A percentile compares a stretch with the other conserved stretches of the same genome.
These are phyloP conservation scores for Piedraia hortae DNA, from an alignment of 2,329 filamentous ascomycete species.

Conservation along the genomic window DNA sequence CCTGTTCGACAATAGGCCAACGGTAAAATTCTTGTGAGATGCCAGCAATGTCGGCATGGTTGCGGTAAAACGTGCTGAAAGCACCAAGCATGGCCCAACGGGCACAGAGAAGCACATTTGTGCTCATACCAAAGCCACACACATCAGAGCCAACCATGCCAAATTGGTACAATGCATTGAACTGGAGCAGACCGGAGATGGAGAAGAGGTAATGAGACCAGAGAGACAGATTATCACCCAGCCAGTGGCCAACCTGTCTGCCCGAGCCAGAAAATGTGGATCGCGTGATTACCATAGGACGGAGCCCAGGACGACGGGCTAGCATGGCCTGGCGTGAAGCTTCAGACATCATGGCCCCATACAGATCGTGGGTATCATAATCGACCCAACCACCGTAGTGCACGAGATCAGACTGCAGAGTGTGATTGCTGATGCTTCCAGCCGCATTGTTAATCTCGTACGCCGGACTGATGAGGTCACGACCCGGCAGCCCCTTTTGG, in stretches of 20 bases:
- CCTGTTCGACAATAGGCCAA: conserved; percentile 34
- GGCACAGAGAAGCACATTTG: conserved; percentile 29
- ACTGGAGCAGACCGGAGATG: conserved; percentile 19
- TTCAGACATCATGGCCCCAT: conserved; percentile 47
- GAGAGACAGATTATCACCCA: conserved; percentile 25
- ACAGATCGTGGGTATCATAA: conserved; percentile 55
- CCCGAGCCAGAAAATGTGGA: conserved; percentile 52
- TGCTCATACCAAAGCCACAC: conserved; percentile 35
- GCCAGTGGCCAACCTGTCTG: conserved; percentile 29
- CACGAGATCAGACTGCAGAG: conserved; percentile 37
- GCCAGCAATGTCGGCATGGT: conserved; percentile 31
- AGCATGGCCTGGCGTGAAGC: conserved; percentile 36
- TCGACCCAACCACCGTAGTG: conserved; percentile 39
- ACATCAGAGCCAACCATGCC: conserved; percentile 32
- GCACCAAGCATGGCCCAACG: conserved; percentile 51
- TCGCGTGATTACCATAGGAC: conserved; percentile 47
- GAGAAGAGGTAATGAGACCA: conserved; percentile 20
- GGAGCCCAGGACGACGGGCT: conserved; percentile 29
- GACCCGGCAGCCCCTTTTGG: conserved; percentile 27
- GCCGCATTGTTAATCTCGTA: conserved; percentile 38
- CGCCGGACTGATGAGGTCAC: conserved; percentile 34
- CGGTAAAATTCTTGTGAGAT: conserved; percentile 46
- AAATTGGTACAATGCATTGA: conserved; percentile 20
- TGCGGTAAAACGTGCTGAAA: conserved; percentile 49
- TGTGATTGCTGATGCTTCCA: conserved; percentile 14